phyloP scores from a whole-genome alignment of 2,329 filamentous ascomycete genomes.

The Microcyclospora pomicola region DNA sequence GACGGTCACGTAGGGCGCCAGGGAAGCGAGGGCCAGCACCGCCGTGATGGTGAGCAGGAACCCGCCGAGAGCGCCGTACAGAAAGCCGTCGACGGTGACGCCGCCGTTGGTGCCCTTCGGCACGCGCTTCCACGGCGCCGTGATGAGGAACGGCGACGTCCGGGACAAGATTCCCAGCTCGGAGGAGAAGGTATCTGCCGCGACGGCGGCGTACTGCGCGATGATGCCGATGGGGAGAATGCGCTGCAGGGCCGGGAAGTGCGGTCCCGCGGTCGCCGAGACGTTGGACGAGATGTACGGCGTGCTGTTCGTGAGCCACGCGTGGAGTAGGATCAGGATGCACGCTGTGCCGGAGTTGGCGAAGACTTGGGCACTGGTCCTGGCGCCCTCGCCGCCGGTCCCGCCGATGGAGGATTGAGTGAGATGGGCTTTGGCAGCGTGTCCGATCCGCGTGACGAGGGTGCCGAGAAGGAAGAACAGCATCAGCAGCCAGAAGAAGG shows the following conservation, averaged over 20 bases:
- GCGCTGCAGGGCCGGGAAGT: conserved; percentile 28
- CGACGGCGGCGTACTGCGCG: conserved; percentile 66
- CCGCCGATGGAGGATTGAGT: conserved; percentile 64
- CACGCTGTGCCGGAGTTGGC: conserved; percentile 76
- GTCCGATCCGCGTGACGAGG: conserved; percentile 66
- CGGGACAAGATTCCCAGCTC: conserved; percentile 84
- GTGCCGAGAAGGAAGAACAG: conserved; percentile 83
- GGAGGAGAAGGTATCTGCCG: conserved; percentile 87
- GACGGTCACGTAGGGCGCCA: conserved; percentile 9
- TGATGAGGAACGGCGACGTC: conserved; percentile 68
- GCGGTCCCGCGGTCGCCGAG: conserved; percentile 17
- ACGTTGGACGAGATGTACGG: conserved; percentile 20
- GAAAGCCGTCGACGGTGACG: conserved; percentile 61
- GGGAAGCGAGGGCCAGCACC: conserved; percentile 28
- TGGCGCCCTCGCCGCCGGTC: conserved; percentile 63
- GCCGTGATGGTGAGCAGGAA: conserved; percentile 55
- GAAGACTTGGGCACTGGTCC: conserved; percentile 78
- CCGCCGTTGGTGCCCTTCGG: conserved; percentile 90
- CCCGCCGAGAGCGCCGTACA: conserved; percentile 17
- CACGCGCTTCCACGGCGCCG: conserved; percentile 63
- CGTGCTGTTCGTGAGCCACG: conserved; percentile 26
- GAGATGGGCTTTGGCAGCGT: conserved; percentile 67
- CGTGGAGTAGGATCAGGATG: conserved; percentile 42
- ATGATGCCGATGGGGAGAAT: conserved; percentile 35
- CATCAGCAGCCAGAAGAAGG: conserved; percentile 72